These are phyloP conservation scores for Punica granatum DNA, from an alignment of 345 rosid species.

Conservation along the genomic window DNA sequence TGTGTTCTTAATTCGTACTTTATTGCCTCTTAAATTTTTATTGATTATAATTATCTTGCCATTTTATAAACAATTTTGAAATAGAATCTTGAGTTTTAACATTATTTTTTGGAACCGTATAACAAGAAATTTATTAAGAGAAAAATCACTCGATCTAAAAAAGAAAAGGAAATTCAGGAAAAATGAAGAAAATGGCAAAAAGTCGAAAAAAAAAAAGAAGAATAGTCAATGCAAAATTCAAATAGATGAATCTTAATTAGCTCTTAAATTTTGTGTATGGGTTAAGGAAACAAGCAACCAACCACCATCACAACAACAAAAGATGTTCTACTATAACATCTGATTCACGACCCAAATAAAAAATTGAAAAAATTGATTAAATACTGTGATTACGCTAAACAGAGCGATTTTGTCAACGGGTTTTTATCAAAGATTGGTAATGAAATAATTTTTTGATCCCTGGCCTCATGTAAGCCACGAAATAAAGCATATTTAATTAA, in stretches of 20 bases:
- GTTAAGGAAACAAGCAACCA: conserved; percentile 6
- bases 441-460: not conserved
- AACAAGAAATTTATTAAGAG: no score
- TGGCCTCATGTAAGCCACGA: not conserved
- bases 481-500: not conserved
- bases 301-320: not conserved
- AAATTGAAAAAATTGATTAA: not conserved
- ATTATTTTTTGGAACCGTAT: not conserved
- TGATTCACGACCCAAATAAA: conserved; percentile 2
- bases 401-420: not conserved
- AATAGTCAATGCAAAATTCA: not conserved
- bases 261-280: not conserved
- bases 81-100: no score
- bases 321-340: not conserved
- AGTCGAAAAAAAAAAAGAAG: no score
- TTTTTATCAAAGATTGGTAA: not conserved
- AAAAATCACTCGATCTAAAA: no score
- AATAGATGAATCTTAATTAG: not conserved
- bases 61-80: no score
- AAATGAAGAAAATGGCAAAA: not conserved
- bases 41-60: no score
- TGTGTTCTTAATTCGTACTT: no score
- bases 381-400: not conserved
- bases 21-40: no score
- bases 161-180: no score